These are phyloP conservation scores for Podospora pseudocomata DNA, from an alignment of 495 filamentous ascomycete genomes.

Conservation along the genomic window DNA sequence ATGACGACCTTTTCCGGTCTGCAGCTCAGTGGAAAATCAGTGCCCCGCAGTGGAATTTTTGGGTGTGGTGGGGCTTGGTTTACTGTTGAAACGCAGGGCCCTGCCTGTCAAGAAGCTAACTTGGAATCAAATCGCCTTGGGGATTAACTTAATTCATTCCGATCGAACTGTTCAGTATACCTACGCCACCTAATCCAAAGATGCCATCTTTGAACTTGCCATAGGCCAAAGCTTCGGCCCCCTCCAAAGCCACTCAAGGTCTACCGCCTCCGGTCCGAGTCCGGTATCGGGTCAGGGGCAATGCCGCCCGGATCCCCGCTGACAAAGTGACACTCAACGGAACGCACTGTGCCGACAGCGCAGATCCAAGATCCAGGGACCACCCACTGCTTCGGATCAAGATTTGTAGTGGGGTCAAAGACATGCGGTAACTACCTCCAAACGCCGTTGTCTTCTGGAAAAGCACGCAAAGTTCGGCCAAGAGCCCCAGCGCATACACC, in stretches of 20 bases:
- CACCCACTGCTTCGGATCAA: constrained; percentile 4
- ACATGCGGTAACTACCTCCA: not conserved
- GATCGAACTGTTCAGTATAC: not conserved
- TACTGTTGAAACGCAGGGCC: not conserved
- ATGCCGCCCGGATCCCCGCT: not conserved
- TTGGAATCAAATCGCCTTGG: too few relatives aligned
- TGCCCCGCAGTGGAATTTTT: constrained; percentile 20
- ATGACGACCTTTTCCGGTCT: not conserved
- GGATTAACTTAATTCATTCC: not conserved
- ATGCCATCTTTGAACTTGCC: not conserved
- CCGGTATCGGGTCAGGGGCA: constrained; percentile 1
- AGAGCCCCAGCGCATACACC: not conserved
- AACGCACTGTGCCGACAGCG: not conserved
- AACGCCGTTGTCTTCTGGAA: not conserved
- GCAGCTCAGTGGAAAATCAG: not conserved
- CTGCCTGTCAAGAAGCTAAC: too few relatives aligned
- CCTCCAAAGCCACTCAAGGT: not conserved
- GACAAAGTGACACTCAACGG: not conserved
- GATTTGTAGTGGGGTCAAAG: not conserved
- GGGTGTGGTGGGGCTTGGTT: constrained; percentile 12
- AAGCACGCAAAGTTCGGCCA: not conserved
- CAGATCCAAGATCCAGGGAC: not conserved
- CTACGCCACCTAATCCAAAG: not conserved
- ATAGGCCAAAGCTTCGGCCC: not conserved
- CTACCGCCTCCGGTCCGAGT: not conserved